Conservation (phyloP, 2,329 filamentous ascomycete genomes). For the Cladorrhinum sp. region DNA sequence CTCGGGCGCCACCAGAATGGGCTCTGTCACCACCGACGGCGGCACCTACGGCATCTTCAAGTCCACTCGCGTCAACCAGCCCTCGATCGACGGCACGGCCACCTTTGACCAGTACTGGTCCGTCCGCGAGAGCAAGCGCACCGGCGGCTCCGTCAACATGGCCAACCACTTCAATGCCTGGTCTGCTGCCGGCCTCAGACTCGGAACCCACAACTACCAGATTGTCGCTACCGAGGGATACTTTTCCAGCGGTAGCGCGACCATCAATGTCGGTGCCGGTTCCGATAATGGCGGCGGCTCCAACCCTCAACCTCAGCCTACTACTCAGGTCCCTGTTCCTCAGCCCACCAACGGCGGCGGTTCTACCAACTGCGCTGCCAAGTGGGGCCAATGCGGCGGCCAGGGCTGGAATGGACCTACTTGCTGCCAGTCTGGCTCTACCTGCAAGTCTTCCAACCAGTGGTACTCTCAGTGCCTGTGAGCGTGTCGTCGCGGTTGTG, state of each 20-base stretch:
- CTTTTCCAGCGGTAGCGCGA: slow-evolving; percentile 45
- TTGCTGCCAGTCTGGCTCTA: slow-evolving; percentile 34
- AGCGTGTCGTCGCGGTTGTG: background rate
- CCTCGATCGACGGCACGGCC: slow-evolving; percentile 45
- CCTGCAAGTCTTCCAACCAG: slow-evolving; percentile 32
- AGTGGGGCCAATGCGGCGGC: slow-evolving; percentile 36
- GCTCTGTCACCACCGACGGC: slow-evolving; percentile 35
- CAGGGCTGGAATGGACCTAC: slow-evolving; percentile 33
- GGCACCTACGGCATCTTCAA: slow-evolving; percentile 38
- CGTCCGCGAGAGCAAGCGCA: slow-evolving; percentile 46
- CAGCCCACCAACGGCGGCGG: background rate
- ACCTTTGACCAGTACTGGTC: slow-evolving; percentile 53
- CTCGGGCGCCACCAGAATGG: slow-evolving; percentile 33
- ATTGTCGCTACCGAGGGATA: slow-evolving; percentile 54
- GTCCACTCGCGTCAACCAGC: slow-evolving; percentile 38
- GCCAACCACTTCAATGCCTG: slow-evolving; percentile 54
- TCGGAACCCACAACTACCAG: slow-evolving; percentile 52
- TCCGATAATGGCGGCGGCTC: slow-evolving; percentile 1
- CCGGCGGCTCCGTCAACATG: slow-evolving; percentile 49
- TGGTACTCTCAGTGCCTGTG: slow-evolving; percentile 34
- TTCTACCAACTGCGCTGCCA: slow-evolving; percentile 26
- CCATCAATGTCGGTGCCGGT: slow-evolving; percentile 35
- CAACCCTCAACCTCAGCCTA: background rate
- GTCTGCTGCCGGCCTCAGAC: slow-evolving; percentile 41
- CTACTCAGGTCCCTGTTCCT: background rate